A percentile compares a stretch with the other conserved stretches of the same genome.
These are phyloP conservation scores for Pezicula carpinea DNA, from an alignment of 2,329 filamentous ascomycete genomes.

Conservation along the genomic window DNA sequence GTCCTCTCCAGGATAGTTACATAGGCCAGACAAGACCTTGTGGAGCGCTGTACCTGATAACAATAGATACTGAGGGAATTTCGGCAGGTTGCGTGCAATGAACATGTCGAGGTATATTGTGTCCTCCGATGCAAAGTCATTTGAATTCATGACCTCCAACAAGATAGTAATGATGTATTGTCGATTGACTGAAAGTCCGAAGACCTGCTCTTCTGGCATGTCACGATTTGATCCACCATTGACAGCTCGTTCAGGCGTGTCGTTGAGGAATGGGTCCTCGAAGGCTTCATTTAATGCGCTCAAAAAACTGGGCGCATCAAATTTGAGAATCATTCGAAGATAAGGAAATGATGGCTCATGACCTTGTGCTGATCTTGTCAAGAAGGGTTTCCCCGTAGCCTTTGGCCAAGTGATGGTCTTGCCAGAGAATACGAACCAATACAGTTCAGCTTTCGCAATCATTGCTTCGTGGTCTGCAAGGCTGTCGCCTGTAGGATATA, in stretches of 20 bases:
- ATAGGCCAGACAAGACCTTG: conserved; percentile 75
- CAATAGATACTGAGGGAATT: conserved; percentile 93
- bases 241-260: conserved; percentile 58
- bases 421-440: conserved; percentile 90
- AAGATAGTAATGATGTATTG: conserved; percentile 92
- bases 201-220: conserved; percentile 60
- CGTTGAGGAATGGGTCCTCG: conserved; percentile 89
- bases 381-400: conserved; percentile 53
- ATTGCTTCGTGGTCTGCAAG: conserved; percentile 69
- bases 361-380: conserved; percentile 50
- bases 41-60: conserved; percentile 83
- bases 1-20: conserved; percentile 74
- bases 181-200: conserved; percentile 71
- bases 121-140: conserved; percentile 72
- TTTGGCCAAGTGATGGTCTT: conserved; percentile 72
- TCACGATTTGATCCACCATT: conserved; percentile 46
- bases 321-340: conserved; percentile 76
- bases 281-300: conserved; percentile 97
- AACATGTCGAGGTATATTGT: conserved; percentile 99
- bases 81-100: conserved; percentile 88
- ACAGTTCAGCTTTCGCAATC: conserved; percentile 81
- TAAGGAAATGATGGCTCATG: conserved; percentile 79
- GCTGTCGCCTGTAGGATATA: conserved; percentile 81
- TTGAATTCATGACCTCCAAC: conserved; percentile 79
- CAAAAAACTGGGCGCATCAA: conserved; percentile 87